Conservation (phyloP, 108 stramenopile genomes). For the Conticribra guillardii region DNA sequence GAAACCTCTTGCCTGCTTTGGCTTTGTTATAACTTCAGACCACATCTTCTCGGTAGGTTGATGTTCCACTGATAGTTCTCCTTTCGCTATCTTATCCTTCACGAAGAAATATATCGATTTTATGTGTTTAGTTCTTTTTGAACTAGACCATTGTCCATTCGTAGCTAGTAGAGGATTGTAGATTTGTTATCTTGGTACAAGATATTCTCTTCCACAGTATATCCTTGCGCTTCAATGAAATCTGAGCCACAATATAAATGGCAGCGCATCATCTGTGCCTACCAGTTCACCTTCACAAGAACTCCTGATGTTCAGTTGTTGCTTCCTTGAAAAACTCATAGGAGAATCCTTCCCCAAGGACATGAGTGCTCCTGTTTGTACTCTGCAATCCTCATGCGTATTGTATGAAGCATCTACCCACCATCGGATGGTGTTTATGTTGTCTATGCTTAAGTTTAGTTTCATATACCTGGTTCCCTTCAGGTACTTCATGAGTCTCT, state of each 20-base stretch:
- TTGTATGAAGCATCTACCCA: constrained; percentile 3
- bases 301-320: constrained; percentile 6
- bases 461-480: constrained; percentile 15
- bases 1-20: no score
- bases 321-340: not conserved
- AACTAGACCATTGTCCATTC: not conserved
- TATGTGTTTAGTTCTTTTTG: not conserved
- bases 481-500: constrained; percentile 6
- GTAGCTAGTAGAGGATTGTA: not conserved
- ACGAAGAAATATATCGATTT: not conserved
- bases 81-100: not conserved
- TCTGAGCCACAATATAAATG: not conserved
- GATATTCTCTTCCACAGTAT: not conserved
- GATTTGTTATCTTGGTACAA: not conserved
- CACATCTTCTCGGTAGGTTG: not conserved
- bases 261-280: not conserved
- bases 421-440: not conserved
- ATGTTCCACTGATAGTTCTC: not conserved
- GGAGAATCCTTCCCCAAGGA: not conserved
- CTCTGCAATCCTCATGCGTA: constrained; percentile 4
- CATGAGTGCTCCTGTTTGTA: constrained; percentile 1
- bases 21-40: not conserved
- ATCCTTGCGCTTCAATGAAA: not conserved
- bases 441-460: not conserved
- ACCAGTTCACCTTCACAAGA: not conserved